A percentile compares a stretch with the other conserved stretches of the same genome.
Conservation (phyloP, 2,329 filamentous ascomycete genomes). For the Sarocladium strictum region DNA sequence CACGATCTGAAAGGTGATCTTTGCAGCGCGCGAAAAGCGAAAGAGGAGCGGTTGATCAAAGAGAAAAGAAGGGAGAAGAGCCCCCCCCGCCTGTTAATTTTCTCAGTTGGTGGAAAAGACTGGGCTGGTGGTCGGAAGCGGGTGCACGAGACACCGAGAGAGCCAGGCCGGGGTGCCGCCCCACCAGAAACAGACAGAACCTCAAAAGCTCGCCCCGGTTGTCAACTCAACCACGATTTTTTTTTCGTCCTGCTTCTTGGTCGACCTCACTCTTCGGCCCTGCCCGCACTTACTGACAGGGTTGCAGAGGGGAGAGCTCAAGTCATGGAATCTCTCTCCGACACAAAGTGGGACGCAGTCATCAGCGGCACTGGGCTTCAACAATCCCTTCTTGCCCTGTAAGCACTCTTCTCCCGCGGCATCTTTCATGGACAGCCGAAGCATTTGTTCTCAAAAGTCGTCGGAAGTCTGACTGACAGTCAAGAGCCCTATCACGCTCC, state of each 20-base stretch:
- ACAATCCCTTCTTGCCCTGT: conserved; percentile 77
- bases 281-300: conserved; percentile 9
- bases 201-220: not conserved
- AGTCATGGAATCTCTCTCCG: conserved; percentile 66
- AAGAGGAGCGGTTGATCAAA: conserved; percentile 22
- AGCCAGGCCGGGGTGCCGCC: conserved; percentile 4
- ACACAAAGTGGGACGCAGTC: conserved; percentile 72
- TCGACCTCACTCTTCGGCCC: conserved; percentile 10
- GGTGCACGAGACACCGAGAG: conserved; percentile 6
- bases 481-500: conserved; percentile 85
- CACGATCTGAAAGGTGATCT: conserved; percentile 20
- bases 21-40: conserved; percentile 10
- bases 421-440: conserved; percentile 4
- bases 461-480: conserved; percentile 23
- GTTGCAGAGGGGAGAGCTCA: conserved; percentile 6
- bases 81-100: conserved; percentile 3
- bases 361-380: conserved; percentile 73
- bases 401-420: conserved; percentile 27
- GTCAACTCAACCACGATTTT: conserved; percentile 10
- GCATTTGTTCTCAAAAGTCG: not conserved
- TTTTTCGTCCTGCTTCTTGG: conserved; percentile 11
- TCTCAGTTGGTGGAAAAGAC: not conserved
- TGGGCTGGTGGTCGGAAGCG: conserved; percentile 5
- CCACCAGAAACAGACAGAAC: conserved; percentile 9
- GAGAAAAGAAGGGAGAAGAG: conserved; percentile 15